Base-by-base conservation (phyloP, 1,139 yeast genomes). In the Magnusiomyces magnusii region DNA sequence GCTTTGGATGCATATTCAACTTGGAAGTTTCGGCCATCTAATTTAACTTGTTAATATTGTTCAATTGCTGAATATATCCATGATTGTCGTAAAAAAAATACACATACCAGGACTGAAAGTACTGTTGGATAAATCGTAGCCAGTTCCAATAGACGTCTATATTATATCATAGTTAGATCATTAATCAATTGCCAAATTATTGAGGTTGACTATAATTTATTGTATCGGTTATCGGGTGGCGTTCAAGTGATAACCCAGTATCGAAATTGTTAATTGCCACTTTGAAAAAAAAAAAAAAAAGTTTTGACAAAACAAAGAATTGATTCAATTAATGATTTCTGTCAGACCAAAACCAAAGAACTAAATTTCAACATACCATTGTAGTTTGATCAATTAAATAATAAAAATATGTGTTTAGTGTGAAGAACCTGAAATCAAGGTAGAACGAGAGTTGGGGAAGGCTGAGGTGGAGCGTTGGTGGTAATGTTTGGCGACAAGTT, bases 1-100 rank as follows among this genome's bases (percentile, higher is more conserved):
- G 99, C 99, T 73, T 95, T 95, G 71, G 87, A 81, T 52, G 99
- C 99, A 69, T 95, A 95, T 75, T 95, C 99, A 27, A 93, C 99
- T 75, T 95, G 99, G 77, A 95, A 95, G 75, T 92, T 93, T 76
- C 99, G 84, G 57, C 99, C 99, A 73, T 95, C 99, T 72, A 71
- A 68, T 13, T 17, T 9, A 3, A 25, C 27, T 34, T 47, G 53
- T 25, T 34, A 47, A 28, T 39, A 39, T 19, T n/a, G n/a, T n/a
- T n/a, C n/a, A n/a, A n/a, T n/a, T n/a, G n/a, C n/a, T n/a, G n/a
- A n/a, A n/a, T n/a, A n/a, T n/a, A n/a, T n/a, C n/a, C n/a, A n/a
- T n/a, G n/a, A n/a, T n/a, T n/a, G n/a, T n/a, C n/a, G n/a, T n/a
- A n/a, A n/a, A n/a, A 17, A 27, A 47, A 25, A 15, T 10, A 31